Conservation (phyloP, 306 rosid species). For the Boehmeria nivea region DNA sequence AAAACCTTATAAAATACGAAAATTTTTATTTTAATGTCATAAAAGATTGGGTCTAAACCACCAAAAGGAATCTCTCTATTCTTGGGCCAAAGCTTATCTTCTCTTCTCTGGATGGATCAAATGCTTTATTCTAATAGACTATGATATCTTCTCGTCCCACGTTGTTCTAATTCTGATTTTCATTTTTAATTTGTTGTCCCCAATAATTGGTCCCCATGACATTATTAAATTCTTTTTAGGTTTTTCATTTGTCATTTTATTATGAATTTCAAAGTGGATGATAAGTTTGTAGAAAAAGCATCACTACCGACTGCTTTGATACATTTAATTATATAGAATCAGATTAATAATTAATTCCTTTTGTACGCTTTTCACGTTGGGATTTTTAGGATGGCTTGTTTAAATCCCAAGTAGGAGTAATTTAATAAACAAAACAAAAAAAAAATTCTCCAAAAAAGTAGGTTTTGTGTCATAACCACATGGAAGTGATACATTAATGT, state of each 20-base stretch:
- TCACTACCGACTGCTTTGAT: background rate
- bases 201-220: conserved; percentile 40
- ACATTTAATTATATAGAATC: background rate
- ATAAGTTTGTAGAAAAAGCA: conserved; percentile 17
- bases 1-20: background rate
- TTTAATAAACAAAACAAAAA: background rate
- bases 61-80: conserved; percentile 42
- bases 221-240: conserved; percentile 12
- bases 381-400: background rate
- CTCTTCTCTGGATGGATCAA: conserved; percentile 61
- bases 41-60: conserved; percentile 4
- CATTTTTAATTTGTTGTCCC: conserved; percentile 4
- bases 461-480: conserved; percentile 38
- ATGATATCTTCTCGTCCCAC: conserved; percentile 46
- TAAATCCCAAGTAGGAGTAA: background rate
- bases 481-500: conserved; percentile 29
- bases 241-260: conserved; percentile 14
- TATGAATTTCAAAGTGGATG: conserved; percentile 27
- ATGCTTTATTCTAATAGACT: conserved; percentile 39
- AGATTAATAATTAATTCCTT: background rate
- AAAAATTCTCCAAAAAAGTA: conserved; percentile 28
- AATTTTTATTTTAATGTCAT: too few relatives aligned
- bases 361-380: conserved; percentile 10
- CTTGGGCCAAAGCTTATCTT: conserved; percentile 37
- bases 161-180: conserved; percentile 27